phyloP scores from a whole-genome alignment of 148 eudicot species.

The Spergularia bocconei region DNA sequence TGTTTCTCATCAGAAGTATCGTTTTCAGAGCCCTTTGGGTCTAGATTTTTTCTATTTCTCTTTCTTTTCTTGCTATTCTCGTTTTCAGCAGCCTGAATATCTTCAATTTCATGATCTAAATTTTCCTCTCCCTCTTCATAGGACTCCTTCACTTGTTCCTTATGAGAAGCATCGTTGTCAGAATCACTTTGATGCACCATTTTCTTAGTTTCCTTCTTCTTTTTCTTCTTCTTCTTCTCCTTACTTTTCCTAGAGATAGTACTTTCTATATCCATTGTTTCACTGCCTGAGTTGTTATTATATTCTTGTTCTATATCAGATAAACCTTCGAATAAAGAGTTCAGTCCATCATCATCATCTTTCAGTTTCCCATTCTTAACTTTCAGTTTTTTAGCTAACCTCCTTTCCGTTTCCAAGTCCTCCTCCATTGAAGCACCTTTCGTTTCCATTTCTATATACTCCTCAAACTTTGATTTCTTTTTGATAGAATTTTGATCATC shows the following conservation, averaged over 20 bases:
- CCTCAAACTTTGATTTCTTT: constrained; percentile 69
- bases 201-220: constrained; percentile 21
- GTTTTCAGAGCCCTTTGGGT: constrained; percentile 19
- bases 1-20: constrained; percentile 13
- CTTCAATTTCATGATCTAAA: constrained; percentile 24
- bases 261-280: constrained; percentile 6
- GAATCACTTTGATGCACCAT: constrained; percentile 23
- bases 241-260: constrained; percentile 30
- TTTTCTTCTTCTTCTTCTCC: constrained; percentile 33
- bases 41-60: constrained; percentile 29
- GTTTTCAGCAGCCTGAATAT: constrained; percentile 18
- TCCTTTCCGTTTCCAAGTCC: constrained; percentile 65
- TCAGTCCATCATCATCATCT: constrained; percentile 57
- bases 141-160: constrained; percentile 25
- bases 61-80: constrained; percentile 17
- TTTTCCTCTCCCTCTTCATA: constrained; percentile 25
- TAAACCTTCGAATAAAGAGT: constrained; percentile 53
- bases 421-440: constrained; percentile 46
- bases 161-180: constrained; percentile 15
- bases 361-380: constrained; percentile 60
- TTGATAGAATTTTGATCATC: constrained; percentile 17
- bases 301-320: constrained; percentile 30
- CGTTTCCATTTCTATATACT: constrained; percentile 51
- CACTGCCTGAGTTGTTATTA: constrained; percentile 19
- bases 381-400: constrained; percentile 71